phyloP scores from a whole-genome alignment of 257 asterid species.

The Anisodus tanguticus region DNA sequence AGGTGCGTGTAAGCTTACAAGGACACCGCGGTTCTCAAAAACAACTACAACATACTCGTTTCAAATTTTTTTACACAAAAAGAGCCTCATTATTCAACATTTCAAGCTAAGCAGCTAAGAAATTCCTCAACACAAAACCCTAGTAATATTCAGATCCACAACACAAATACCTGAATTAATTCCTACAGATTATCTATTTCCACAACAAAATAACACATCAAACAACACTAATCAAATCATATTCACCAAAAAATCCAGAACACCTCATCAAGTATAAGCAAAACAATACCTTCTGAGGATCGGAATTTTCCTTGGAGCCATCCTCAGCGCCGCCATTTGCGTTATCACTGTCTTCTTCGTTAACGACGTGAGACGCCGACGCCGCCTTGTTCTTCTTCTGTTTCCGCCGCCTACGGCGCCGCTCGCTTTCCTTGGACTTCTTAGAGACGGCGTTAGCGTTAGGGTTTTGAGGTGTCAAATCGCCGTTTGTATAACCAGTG shows the following conservation, averaged over 20 bases:
- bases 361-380: too few species aligned
- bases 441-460: conserved; percentile 38
- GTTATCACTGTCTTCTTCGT: conserved; percentile 45
- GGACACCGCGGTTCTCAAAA: too few species aligned
- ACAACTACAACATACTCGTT: too few species aligned
- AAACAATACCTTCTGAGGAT: conserved; percentile 66
- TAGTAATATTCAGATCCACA: not conserved
- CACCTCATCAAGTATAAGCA: not conserved
- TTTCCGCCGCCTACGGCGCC: conserved; percentile 94
- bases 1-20: too few species aligned
- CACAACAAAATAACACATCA: not conserved
- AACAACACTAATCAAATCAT: too few species aligned
- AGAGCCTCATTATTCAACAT: too few species aligned
- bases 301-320: conserved; percentile 69
- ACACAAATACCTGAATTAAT: not conserved
- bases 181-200: not conserved
- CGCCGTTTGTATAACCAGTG: conserved; percentile 37
- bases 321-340: conserved; percentile 54
- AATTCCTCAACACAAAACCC: not conserved
- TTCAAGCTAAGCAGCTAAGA: not conserved
- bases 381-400: conserved; percentile 85
- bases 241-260: not conserved
- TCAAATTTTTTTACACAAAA: not conserved
- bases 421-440: conserved; percentile 76
- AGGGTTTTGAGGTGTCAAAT: conserved; percentile 56